Conservation (phyloP, 352 stramenopile genomes). For the Pythium volutum region DNA sequence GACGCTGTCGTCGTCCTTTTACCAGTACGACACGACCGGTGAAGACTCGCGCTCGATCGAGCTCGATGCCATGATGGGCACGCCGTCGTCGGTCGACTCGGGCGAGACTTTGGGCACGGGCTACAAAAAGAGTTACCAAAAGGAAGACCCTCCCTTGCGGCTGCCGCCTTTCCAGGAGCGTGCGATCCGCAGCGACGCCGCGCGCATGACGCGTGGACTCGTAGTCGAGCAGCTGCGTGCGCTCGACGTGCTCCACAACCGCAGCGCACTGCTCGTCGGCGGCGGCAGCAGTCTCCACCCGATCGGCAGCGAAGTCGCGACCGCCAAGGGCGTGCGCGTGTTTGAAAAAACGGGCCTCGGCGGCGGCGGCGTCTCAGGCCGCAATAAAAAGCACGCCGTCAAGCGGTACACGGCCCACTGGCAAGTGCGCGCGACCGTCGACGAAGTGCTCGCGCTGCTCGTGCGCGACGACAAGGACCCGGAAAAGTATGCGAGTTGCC, state of each 20-base stretch:
- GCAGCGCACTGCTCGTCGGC: constrained; percentile 1
- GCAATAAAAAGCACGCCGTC: constrained; percentile 12
- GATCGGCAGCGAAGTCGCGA: constrained; percentile 7
- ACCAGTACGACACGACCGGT: constrained; percentile 22
- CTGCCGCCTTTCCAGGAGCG: constrained; percentile 17
- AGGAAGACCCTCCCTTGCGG: constrained; percentile 6
- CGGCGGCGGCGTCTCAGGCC: neutral
- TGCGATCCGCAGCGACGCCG: constrained; percentile 13
- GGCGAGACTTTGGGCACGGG: neutral
- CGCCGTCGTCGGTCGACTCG: constrained; percentile 8
- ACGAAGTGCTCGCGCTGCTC: constrained; percentile 24
- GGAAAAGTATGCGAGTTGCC: constrained; percentile 14
- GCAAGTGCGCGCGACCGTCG: constrained; percentile 18
- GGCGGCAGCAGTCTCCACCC: neutral
- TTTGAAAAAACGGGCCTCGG: constrained; percentile 16
- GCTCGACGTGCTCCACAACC: constrained; percentile 9
- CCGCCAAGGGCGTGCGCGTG: constrained; percentile 16
- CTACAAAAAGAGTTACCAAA: neutral
- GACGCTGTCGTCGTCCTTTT: constrained; percentile 23
- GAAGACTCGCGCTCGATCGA: neutral
- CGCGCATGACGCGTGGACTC: constrained; percentile 12
- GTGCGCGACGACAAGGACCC: constrained; percentile 11
- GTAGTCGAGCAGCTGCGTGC: constrained; percentile 17
- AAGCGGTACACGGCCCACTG: constrained; percentile 22
- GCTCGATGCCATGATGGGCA: constrained; percentile 1